Evolutionary conservation across 2,329 filamentous ascomycete genomes (phyloP), one percentile per base, ranked within the genome.

Genomic region (Pseudocercospora eumusae): DNA sequence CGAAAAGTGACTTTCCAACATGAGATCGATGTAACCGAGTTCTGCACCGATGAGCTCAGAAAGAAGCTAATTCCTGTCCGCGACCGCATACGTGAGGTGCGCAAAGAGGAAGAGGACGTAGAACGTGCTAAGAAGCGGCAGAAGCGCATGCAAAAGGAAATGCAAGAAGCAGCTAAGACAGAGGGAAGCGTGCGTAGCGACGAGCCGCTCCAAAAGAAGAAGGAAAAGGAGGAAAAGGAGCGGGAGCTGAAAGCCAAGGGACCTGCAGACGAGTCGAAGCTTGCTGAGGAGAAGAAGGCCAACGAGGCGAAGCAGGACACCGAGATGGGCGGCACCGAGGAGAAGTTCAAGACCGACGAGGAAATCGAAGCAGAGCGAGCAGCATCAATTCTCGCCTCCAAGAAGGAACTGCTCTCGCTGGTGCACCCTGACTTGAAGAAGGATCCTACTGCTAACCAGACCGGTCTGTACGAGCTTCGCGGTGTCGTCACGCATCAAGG

Each of bases 401-500:
- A 97, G 84, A 92, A 93, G 79, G 93, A 98, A 73, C 84, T 99
- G 20, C 84, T 90, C 67, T 82, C 86, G 1, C 81, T 96, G 23
- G 89, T 97, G 65, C 85, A 90, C 75, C 87, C 88, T 4, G 85
- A 89, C 28, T 82, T 96, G 54, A 84, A 85, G 54, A 83, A 86
- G 36, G 93, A 98, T 72, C 87, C 89, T 15, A 90, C 91, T 20
- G 88, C 91, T 57, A 98, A 98, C 79, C 92, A 93, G 76, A 96
- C 93, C 1, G 95, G 95, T 44, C 83, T 99, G 33, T 99, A 98
- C 77, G 93, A 99, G 79, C 86, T 99, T 49, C 87, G 93, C 25
- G 95, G 91, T 53, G 89, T 99, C 4, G 91, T 99, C 63, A 96
- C 96, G 28, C 95, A 99, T 77, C 95, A 99, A 78, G 95, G 95